phyloP scores from a whole-genome alignment of 768 basidiomycete genomes.

The Kwoniella bestiolae region DNA sequence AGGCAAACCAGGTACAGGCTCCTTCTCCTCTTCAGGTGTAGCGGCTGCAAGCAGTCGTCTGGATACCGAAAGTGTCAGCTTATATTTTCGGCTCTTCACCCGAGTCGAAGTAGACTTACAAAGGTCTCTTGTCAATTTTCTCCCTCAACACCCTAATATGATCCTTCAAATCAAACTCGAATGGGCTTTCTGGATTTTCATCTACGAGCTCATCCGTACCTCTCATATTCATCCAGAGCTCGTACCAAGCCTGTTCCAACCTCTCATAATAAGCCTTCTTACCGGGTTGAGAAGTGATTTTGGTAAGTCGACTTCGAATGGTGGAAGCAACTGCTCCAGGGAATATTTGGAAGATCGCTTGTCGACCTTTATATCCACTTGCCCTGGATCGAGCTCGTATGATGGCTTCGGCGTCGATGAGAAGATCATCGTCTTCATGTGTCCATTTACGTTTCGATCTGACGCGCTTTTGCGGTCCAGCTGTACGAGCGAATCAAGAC shows the following conservation, averaged over 20 bases:
- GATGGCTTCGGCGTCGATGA: constrained; percentile 80
- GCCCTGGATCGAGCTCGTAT: constrained; percentile 76
- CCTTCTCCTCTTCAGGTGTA: constrained; percentile 22
- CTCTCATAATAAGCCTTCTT: constrained; percentile 76
- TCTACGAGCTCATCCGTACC: constrained; percentile 74
- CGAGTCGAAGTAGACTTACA: constrained; percentile 64
- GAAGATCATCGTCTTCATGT: constrained; percentile 82
- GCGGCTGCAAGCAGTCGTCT: constrained; percentile 23
- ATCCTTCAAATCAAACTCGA: constrained; percentile 77
- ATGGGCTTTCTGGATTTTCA: constrained; percentile 67
- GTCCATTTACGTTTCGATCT: constrained; percentile 66
- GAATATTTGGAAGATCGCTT: constrained; percentile 77
- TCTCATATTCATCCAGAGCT: constrained; percentile 73
- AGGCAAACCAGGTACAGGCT: constrained; percentile 33
- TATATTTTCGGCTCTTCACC: constrained; percentile 66
- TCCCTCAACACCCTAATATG: constrained; percentile 80
- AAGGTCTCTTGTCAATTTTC: constrained; percentile 79
- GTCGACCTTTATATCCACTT: constrained; percentile 66
- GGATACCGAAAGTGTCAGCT: constrained; percentile 60
- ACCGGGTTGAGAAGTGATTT: constrained; percentile 67
- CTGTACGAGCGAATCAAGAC: background rate
- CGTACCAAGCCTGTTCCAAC: constrained; percentile 79
- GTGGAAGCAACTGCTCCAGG: constrained; percentile 60
- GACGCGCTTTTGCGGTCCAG: constrained; percentile 1
- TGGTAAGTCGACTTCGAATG: constrained; percentile 58